Percentiles rank a stretch among this genome's conserved stretches.
Conservation (phyloP, 2,329 filamentous ascomycete genomes). For the Zymoseptoria crescenta region DNA sequence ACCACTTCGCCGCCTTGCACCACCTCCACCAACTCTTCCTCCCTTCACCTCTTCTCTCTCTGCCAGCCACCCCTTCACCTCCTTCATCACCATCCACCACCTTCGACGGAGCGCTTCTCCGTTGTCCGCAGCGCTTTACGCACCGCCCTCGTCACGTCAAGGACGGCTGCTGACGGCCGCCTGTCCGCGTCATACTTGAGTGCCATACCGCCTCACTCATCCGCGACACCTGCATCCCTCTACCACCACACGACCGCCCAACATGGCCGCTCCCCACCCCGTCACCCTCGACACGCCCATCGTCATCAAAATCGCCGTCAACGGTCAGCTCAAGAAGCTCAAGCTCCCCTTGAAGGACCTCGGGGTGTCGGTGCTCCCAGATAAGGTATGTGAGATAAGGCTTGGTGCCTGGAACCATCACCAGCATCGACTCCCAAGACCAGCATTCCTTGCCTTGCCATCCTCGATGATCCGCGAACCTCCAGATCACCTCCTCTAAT, state of each 20-base stretch:
- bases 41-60: neutral
- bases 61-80: neutral
- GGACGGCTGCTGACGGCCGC: neutral
- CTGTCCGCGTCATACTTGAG: neutral
- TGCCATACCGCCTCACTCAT: neutral
- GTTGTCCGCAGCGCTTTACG: neutral
- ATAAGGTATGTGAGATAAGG: conserved; percentile 60
- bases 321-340: conserved; percentile 70
- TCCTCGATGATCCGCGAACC: neutral
- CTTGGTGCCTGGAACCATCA: conserved; percentile 1
- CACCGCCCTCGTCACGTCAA: neutral
- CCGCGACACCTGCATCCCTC: neutral
- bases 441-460: neutral
- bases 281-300: conserved; percentile 64
- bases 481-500: neutral
- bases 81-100: neutral
- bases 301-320: conserved; percentile 75
- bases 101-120: conserved; percentile 6
- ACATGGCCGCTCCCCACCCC: conserved; percentile 35
- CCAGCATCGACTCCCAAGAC: neutral
- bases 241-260: conserved; percentile 11
- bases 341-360: conserved; percentile 87
- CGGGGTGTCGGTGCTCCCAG: conserved; percentile 62
- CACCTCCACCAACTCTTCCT: neutral
- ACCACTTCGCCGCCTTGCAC: neutral